These are phyloP conservation scores for Pneumocystis jirovecii DNA, from an alignment of 1,139 yeast genomes.

Conservation along the genomic window DNA sequence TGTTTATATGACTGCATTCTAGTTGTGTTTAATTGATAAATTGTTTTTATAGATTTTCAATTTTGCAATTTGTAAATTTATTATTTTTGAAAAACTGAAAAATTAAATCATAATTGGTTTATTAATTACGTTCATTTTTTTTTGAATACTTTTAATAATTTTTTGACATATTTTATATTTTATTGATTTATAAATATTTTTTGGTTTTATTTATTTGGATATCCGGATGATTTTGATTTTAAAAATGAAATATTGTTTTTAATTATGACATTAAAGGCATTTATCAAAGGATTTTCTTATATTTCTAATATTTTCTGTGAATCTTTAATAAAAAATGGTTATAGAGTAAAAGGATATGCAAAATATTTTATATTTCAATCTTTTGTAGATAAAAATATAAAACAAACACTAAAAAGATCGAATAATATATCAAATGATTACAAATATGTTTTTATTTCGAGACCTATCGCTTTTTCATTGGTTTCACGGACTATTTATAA, in stretches of 20 bases:
- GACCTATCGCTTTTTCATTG: constrained; percentile 16
- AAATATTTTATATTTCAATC: constrained; percentile 17
- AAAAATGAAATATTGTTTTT: background rate
- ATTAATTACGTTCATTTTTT: background rate
- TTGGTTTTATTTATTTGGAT: too few relatives aligned
- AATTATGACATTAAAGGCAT: background rate
- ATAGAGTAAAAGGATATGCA: background rate
- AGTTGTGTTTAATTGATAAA: background rate
- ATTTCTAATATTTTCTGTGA: background rate
- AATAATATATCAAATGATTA: constrained; percentile 20
- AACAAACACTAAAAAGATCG: constrained; percentile 14
- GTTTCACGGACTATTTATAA: constrained; percentile 6
- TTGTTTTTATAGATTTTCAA: background rate
- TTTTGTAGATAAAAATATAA: background rate
- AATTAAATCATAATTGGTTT: background rate
- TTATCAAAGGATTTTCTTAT: background rate
- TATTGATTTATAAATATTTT: too few relatives aligned
- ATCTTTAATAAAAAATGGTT: background rate
- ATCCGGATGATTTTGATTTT: too few relatives aligned
- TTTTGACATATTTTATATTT: too few relatives aligned
- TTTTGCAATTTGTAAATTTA: background rate
- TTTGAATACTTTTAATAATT: too few relatives aligned
- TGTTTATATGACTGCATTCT: too few relatives aligned
- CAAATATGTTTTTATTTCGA: constrained; percentile 18
- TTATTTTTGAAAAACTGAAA: background rate